Evolutionary conservation across 139 green algal genomes (phyloP).

Genomic region (Picochlorum sp.): DNA sequence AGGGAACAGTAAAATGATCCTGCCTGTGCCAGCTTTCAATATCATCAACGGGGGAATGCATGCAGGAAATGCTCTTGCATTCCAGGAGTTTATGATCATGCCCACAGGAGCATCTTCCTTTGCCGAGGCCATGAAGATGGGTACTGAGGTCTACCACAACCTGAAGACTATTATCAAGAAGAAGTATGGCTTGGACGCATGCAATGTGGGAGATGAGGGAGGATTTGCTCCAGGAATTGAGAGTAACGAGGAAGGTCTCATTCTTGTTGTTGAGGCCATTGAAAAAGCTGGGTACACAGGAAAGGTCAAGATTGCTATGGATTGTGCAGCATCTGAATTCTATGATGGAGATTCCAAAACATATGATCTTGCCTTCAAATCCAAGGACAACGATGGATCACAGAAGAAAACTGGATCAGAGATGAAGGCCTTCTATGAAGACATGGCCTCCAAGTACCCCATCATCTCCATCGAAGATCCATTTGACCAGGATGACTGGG

Average conservation of each 20-base stretch:
- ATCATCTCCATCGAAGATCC: slow-evolving; percentile 98
- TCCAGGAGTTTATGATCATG: slow-evolving; percentile 99
- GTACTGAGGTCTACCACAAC: slow-evolving; percentile 83
- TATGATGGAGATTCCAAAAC: slow-evolving; percentile 74
- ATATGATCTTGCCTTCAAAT: slow-evolving; percentile 96
- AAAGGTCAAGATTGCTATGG: slow-evolving; percentile 99
- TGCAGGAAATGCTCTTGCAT: slow-evolving; percentile 92
- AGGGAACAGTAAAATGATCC: slow-evolving; percentile 88
- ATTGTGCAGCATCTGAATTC: slow-evolving; percentile 97
- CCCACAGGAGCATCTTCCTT: slow-evolving; percentile 77
- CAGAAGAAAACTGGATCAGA: slow-evolving; percentile 63
- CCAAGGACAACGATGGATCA: slow-evolving; percentile 73
- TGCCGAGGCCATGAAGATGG: slow-evolving; percentile 87
- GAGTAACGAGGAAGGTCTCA: slow-evolving; percentile 89
- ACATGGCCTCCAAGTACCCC: slow-evolving; percentile 89
- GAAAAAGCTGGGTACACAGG: slow-evolving; percentile 72
- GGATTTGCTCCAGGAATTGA: slow-evolving; percentile 96
- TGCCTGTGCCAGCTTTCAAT: slow-evolving; percentile 98
- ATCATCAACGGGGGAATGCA: slow-evolving; percentile 99
- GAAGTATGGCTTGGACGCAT: slow-evolving; percentile 97
- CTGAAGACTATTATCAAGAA: slow-evolving; percentile 97
- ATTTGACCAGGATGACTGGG: slow-evolving; percentile 98
- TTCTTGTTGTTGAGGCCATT: slow-evolving; percentile 88
- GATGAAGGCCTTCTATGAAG: slow-evolving; percentile 32
- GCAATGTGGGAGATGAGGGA: slow-evolving; percentile 98